phyloP scores from a whole-genome alignment of 805 yeast genomes.

The Kodamaea fukazawae region DNA sequence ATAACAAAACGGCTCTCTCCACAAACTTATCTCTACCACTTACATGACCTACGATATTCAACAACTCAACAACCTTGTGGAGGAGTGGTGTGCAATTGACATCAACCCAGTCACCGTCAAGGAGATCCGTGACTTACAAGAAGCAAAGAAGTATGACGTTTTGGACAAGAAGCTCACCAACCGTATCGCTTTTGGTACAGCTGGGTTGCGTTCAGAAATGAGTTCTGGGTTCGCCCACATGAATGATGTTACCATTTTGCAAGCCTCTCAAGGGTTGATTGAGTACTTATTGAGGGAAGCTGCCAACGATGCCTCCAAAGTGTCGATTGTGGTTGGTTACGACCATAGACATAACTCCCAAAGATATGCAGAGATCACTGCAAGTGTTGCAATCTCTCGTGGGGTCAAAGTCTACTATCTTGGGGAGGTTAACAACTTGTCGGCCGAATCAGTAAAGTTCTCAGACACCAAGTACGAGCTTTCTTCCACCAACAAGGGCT shows the following conservation, averaged over 20 bases:
- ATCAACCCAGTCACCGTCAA: constrained; percentile 46
- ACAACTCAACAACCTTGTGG: constrained; percentile 25
- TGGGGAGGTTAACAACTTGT: constrained; percentile 39
- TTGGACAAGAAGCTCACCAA: constrained; percentile 50
- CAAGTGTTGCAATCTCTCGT: constrained; percentile 62
- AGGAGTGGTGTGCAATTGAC: constrained; percentile 37
- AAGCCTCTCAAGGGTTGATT: constrained; percentile 84
- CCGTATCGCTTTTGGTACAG: constrained; percentile 88
- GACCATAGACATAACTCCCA: constrained; percentile 85
- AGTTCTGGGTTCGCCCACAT: constrained; percentile 86
- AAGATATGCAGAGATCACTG: constrained; percentile 76
- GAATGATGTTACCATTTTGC: constrained; percentile 86
- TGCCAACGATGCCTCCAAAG: constrained; percentile 7
- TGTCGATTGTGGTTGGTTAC: constrained; percentile 74
- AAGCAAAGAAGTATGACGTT: constrained; percentile 34
- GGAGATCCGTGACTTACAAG: constrained; percentile 51
- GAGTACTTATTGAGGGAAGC: constrained; percentile 37
- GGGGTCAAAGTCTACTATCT: constrained; percentile 72
- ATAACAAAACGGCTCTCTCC: not conserved
- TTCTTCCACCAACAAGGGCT: constrained; percentile 4
- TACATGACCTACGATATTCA: constrained; percentile 6
- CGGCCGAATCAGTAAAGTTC: constrained; percentile 21
- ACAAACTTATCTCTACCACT: not conserved
- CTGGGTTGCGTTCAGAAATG: constrained; percentile 86
- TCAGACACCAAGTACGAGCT: constrained; percentile 4